Conservation (phyloP, 257 asterid species). For the Rubia yunnanensis region DNA sequence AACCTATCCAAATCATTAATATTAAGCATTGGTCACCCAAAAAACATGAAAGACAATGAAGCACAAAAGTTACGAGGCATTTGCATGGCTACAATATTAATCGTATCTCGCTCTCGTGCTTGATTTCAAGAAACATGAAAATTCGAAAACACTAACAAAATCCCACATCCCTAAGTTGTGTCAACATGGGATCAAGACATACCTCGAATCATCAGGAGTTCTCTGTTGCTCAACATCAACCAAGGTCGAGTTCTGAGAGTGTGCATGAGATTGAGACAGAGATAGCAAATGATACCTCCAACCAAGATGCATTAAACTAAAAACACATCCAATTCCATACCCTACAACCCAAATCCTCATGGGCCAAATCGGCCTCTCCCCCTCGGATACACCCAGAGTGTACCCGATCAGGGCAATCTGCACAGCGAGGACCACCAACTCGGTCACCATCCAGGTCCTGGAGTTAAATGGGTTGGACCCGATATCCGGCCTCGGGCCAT, state of each 20-base stretch:
- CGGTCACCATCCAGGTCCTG: slow-evolving; percentile 61
- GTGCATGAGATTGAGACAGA: slow-evolving; percentile 15
- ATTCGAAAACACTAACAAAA: neutral
- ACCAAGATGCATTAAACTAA: slow-evolving; percentile 41
- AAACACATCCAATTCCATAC: slow-evolving; percentile 60
- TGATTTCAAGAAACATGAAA: too few species aligned
- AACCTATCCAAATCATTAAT: too few species aligned
- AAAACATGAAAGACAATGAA: too few species aligned
- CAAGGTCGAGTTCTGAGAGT: slow-evolving; percentile 14
- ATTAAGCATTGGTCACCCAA: too few species aligned
- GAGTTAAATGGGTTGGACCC: slow-evolving; percentile 87
- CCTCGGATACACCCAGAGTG: slow-evolving; percentile 42
- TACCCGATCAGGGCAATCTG: slow-evolving; percentile 38
- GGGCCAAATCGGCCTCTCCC: slow-evolving; percentile 86
- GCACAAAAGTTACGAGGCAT: too few species aligned
- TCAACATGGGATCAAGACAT: slow-evolving; percentile 2
- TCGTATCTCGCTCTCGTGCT: neutral
- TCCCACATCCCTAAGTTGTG: neutral
- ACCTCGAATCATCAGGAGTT: slow-evolving; percentile 56
- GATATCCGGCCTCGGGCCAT: slow-evolving; percentile 67
- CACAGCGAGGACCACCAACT: slow-evolving; percentile 37
- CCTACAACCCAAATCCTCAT: slow-evolving; percentile 85
- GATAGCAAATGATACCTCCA: slow-evolving; percentile 41
- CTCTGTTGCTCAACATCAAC: slow-evolving; percentile 69
- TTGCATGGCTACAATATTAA: too few species aligned